Base-by-base conservation (phyloP, 192 early-diverging fungal species). In the Chytriomyces sp. region DNA sequence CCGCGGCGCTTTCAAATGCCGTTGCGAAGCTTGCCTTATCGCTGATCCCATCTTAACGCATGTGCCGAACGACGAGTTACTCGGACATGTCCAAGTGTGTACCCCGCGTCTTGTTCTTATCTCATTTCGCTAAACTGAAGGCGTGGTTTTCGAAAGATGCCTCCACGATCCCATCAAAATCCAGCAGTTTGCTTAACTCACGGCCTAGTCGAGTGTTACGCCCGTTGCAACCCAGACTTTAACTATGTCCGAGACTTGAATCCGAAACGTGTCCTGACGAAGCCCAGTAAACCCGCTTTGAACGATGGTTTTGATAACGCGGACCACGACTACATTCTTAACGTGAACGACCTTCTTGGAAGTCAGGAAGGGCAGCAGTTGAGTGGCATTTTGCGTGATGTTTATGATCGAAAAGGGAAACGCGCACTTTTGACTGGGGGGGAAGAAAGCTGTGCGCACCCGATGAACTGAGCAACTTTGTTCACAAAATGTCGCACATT, bases 301-400 rank as follows among this genome's bases (percentile, higher is more conserved):
- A 99, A 98, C 79, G 92, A 96, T 66, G 96, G 95, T 9, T 91
- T 87, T 76, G 97, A 99, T 79, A 99, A 99, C 82, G 92, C 93
- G 79, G 94, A 98, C 79, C 92, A 85, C 73, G 97, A 99, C 80
- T 99, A 97, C 80, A 94, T 99, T 69, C 87, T 99, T 35, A 94
- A 95, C 80, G 96, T 97, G 68, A 97, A 96, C 79, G 97, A 99
- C 76, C 91, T 97, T 13, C 82, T 99, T 18, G 96, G 96, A n/a
- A 88, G 87, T 28, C 91, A 92, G 72, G 93, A 95, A 45, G 93
- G 94, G 8, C 92, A 94, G 69, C 90, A 95, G 93, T 94, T 86
- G 77, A 69, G 68, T 69, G 35, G 0, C 2, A 35, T 35, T 35
- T 35, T 35, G 35, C 2, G 35, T 35, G 35, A 35, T 35, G 35